Evolutionary conservation across 2,329 filamentous ascomycete genomes (phyloP), one percentile per base, ranked within the genome.

Genomic region (Calonectria pauciramosa): DNA sequence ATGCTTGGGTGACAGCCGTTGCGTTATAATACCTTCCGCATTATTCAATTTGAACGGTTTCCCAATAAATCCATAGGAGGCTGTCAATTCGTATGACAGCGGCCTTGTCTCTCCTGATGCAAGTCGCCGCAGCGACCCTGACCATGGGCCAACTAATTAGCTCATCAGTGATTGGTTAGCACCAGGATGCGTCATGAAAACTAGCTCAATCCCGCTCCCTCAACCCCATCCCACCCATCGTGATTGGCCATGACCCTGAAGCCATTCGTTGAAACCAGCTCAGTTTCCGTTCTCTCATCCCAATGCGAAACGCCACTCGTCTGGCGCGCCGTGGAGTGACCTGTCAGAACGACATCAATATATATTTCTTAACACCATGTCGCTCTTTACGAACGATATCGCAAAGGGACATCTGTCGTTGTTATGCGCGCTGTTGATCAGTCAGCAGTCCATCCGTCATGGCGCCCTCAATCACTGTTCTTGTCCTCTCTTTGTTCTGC

Each of bases 121-220:
- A 47, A 7, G n/a, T 23, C 44, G 10, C 44, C 7, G 18, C 41
- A 20, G 8, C 38, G 38, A 41, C 38, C 16, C 16, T n/a, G 41
- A 44, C 20, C 20, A 47, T 23, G 41, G 20, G 41, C n/a, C 1
- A 20, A 6, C 23, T 28, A 63, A 41, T 63, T 63, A 63, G 23
- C 56, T 20, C 14, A 9, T 9, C 36, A 41, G 28, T 18, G 36
- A 63, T 63, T 63, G 56, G 56, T 18, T 16, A 28, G 23, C 56
- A 26, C 36, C 9, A 13, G 56, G 56, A 41, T 30, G 56, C 34
- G 41, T 63, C 23, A 63, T 20, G 56, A 30, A 63, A 63, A 63
- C 56, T 38, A 18, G n/a, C 56, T 63, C 56, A 63, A 63, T 41
- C 56, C 36, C 56, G 36, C 56, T 63, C 56, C 56, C 56, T 38